A percentile compares a stretch with the other conserved stretches of the same genome.
These are phyloP conservation scores for Venturia asperata DNA, from an alignment of 2,329 filamentous ascomycete genomes.

Conservation along the genomic window DNA sequence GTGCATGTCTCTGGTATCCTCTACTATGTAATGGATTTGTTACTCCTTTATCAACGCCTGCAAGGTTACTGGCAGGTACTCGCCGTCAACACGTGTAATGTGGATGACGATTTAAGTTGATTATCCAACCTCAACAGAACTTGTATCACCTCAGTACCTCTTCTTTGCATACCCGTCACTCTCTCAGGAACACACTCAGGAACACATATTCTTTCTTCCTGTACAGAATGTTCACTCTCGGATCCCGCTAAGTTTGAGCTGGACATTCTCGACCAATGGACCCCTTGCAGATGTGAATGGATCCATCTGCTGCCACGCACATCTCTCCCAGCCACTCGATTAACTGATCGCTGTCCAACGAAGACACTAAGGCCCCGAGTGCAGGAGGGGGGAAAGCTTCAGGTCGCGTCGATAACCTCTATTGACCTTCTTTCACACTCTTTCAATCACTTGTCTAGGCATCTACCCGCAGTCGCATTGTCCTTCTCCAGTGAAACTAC, in stretches of 20 bases:
- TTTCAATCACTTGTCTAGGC: constrained; percentile 1
- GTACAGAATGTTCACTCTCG: background rate
- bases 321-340: constrained; percentile 5
- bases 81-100: too few relatives aligned
- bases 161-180: background rate
- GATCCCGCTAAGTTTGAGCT: constrained; percentile 5
- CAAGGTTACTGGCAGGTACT: too few relatives aligned
- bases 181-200: background rate
- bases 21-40: too few relatives aligned
- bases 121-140: too few relatives aligned
- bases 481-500: background rate
- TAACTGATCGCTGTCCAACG: background rate
- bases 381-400: constrained; percentile 2
- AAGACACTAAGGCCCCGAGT: constrained; percentile 1
- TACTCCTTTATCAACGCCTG: too few relatives aligned
- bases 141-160: too few relatives aligned
- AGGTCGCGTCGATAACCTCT: constrained; percentile 1
- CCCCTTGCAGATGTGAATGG: background rate
- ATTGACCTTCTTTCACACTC: background rate
- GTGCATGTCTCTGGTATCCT: too few relatives aligned
- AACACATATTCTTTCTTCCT: background rate
- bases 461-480: constrained; percentile 1
- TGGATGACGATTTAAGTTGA: too few relatives aligned
- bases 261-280: background rate
- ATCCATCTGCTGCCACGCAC: background rate